Evolutionary conservation across 2,329 filamentous ascomycete species (phyloP), one percentile per base, ranked within the genome.

Genomic region (Lizonia empirigonia): DNA sequence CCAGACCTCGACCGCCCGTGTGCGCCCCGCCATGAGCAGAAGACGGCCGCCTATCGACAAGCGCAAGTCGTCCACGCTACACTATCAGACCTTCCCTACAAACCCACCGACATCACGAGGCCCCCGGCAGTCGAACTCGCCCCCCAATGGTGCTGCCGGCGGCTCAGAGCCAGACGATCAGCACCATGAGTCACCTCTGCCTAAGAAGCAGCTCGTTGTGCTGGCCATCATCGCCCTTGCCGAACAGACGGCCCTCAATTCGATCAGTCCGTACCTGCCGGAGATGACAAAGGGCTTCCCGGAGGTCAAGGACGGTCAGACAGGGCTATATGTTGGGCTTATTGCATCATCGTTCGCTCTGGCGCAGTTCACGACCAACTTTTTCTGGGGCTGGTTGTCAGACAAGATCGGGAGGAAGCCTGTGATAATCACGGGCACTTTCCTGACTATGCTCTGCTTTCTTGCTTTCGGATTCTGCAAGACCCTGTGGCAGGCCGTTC

Each of bases 201-300:
- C 94, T 0, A 85, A 85, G 59, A 85, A 81, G 60, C 94, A 97
- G 77, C 86, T 99, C 54, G 82, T 86, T 5, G 83, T 97, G 10
- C 79, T 99, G 26, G 93, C 93, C 1, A 77, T 97, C 59, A 89
- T 99, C 53, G 92, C 92, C 6, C 81, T 99, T 18, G 89, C 90
- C 45, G 94, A 99, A 71, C 94, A 99, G 78, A 97, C 93, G 0
- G 94, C 94, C 0, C 82, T 99, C 68, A 99, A 99, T 74, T 96
- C 91, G 18, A 97, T 99, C 66, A 89, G 88, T 9, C 94, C 94
- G 1, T 99, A 99, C 73, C 83, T 99, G 1, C 94, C 94, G 0
- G 85, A 91, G 63, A 97, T 99, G 93, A 87, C 92, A 1, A 84
- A 85, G 18, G 86, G 85, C 1, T 97, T 97, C 70, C 89, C 90